Conservation (phyloP, 208 protist genomes). For the Phytomonas serpens region DNA sequence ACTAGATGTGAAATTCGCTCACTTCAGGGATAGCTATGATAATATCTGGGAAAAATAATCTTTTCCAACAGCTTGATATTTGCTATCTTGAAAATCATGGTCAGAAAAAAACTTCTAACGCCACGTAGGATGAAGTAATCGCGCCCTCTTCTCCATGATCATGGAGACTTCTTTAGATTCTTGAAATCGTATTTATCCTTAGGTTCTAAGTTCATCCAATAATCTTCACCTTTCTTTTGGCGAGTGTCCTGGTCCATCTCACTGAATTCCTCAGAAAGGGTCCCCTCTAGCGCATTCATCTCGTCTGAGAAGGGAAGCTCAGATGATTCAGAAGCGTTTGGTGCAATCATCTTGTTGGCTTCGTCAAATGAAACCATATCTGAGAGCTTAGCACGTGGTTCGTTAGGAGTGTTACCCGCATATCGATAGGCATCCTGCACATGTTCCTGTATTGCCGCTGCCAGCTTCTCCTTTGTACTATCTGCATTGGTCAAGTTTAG, state of each 20-base stretch:
- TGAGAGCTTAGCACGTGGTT: slow-evolving; percentile 70
- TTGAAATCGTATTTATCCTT: slow-evolving; percentile 88
- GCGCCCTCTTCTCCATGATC: slow-evolving; percentile 5
- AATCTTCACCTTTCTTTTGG: slow-evolving; percentile 88
- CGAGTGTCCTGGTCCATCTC: slow-evolving; percentile 71
- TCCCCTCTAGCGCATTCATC: slow-evolving; percentile 27
- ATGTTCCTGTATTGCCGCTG: slow-evolving; percentile 89
- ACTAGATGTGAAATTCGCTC: background rate
- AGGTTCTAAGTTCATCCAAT: slow-evolving; percentile 90
- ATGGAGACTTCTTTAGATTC: slow-evolving; percentile 84
- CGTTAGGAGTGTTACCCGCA: slow-evolving; percentile 72
- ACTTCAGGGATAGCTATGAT: background rate
- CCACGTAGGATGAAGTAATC: background rate
- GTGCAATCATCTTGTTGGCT: slow-evolving; percentile 87
- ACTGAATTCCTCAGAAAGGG: slow-evolving; percentile 53
- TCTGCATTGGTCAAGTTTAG: slow-evolving; percentile 85
- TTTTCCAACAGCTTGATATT: background rate
- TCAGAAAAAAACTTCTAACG: background rate
- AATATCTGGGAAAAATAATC: background rate
- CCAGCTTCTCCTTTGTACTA: slow-evolving; percentile 85
- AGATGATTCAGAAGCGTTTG: slow-evolving; percentile 57
- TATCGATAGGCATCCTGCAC: slow-evolving; percentile 89
- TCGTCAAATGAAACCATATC: slow-evolving; percentile 85
- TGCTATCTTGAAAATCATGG: background rate
- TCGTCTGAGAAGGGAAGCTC: slow-evolving; percentile 33